Conservation (phyloP, 2,329 filamentous ascomycete genomes). For the Claviceps monticola region DNA sequence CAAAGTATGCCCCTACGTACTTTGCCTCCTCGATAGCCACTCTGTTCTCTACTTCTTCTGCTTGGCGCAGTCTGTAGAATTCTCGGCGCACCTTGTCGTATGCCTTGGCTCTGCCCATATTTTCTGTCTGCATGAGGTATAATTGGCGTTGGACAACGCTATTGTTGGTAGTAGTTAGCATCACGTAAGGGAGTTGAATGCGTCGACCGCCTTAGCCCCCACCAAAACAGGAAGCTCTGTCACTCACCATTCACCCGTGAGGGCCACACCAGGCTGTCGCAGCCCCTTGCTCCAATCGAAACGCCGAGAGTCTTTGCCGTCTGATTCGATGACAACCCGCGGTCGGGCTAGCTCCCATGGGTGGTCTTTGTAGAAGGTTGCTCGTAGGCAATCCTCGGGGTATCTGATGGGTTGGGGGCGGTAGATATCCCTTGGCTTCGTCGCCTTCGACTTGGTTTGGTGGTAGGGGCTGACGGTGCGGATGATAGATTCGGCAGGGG, state of each 20-base stretch:
- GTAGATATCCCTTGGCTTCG: conserved; percentile 59
- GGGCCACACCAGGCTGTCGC: conserved; percentile 56
- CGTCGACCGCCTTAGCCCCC: neutral
- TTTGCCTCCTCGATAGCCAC: conserved; percentile 80
- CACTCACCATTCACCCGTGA: conserved; percentile 70
- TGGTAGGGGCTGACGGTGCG: conserved; percentile 38
- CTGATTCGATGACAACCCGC: conserved; percentile 67
- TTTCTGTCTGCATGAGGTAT: conserved; percentile 59
- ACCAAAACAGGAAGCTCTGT: neutral
- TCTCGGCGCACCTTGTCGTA: conserved; percentile 83
- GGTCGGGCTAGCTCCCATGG: conserved; percentile 94
- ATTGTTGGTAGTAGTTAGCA: neutral
- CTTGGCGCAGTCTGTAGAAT: conserved; percentile 74
- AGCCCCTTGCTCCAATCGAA: conserved; percentile 69
- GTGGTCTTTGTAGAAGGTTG: conserved; percentile 80
- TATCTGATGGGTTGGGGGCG: conserved; percentile 65
- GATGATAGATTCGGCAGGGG: conserved; percentile 44
- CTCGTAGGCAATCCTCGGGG: conserved; percentile 69
- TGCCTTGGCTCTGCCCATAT: conserved; percentile 49
- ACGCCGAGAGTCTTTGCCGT: conserved; percentile 64
- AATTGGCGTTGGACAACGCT: conserved; percentile 89
- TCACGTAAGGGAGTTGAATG: neutral
- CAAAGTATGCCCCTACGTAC: conserved; percentile 78
- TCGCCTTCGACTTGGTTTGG: conserved; percentile 26
- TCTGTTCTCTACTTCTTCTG: conserved; percentile 68